Conservation (phyloP, 805 yeast genomes). For the Metschnikowia cubensis region DNA sequence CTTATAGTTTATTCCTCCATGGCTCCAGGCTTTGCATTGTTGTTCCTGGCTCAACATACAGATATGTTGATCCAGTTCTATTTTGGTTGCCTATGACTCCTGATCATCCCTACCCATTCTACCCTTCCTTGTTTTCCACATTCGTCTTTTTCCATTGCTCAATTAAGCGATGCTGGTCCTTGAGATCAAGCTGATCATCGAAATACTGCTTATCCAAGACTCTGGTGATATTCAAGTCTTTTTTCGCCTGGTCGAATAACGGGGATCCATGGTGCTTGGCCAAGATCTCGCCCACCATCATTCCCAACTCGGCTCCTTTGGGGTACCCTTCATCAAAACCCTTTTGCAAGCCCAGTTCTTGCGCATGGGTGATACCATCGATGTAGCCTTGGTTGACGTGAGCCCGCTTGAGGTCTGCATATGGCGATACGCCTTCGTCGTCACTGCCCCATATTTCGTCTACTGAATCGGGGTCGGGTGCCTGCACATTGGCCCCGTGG, state of each 20-base stretch:
- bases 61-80: too few species aligned
- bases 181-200: conserved; percentile 43
- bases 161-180: conserved; percentile 29
- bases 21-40: too few species aligned
- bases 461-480: not conserved
- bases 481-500: not conserved
- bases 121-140: too few species aligned
- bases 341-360: conserved; percentile 64
- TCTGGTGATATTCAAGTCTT: conserved; percentile 55
- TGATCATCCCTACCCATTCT: too few species aligned
- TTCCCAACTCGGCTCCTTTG: conserved; percentile 67
- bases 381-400: conserved; percentile 81
- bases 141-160: conserved; percentile 39
- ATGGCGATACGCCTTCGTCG: conserved; percentile 18
- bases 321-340: conserved; percentile 85
- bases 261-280: conserved; percentile 37
- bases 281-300: conserved; percentile 58
- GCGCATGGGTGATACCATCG: conserved; percentile 69
- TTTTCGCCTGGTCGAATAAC: conserved; percentile 35
- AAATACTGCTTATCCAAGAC: conserved; percentile 56
- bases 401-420: conserved; percentile 42
- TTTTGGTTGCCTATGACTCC: too few species aligned
- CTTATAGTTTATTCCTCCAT: too few species aligned
- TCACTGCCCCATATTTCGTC: conserved; percentile 37
- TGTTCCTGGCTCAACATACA: too few species aligned